Evolutionary conservation across 768 basidiomycete genomes (phyloP), one percentile per base, ranked within the genome.

Genomic region (Naganishia friedmannii): DNA sequence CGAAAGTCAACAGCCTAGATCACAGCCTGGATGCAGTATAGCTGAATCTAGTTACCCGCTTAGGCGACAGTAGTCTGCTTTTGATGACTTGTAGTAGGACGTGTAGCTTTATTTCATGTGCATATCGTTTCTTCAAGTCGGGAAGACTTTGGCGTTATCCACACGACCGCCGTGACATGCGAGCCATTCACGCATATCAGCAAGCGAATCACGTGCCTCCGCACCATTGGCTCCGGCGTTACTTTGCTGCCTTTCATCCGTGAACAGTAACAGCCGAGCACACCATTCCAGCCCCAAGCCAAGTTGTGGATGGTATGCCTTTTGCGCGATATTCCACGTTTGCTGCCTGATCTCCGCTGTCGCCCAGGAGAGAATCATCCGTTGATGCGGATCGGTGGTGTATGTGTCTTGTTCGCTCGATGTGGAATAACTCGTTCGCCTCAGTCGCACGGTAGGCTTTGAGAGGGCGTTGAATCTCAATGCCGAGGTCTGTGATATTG

Each of bases 271-370:
- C 19, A 63, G 46, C 37, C 39, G n/a, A 37, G 60, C 29, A n/a
- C 60, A 63, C 60, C 60, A 63, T 26, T 63, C 60, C 42, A 45
- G 9, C 2, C 60, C 60, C 42, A 63, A 29, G 8, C 60, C 60
- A 26, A 63, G 60, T 46, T 63, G 60, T 8, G 60, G 60, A 17
- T 63, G 60, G 42, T 63, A 63, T n/a, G 37, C 60, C 60, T 63
- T 63, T 63, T 63, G 60, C 15, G 28, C n/a, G 19, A 63, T 63
- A 45, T 37, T 46, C 60, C 60, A 63, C 21, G 42, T 8, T 21
- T 63, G n/a, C 28, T 63, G 39, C 42, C 60, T 63, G 60, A 63
- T 63, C 19, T 10, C 17, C 12, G 28, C 60, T 10, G 37, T 63
- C 12, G 39, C 60, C 60, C 60, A 63, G 3, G 60, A 63, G 3